Base-by-base conservation (phyloP, 83 land plant species). In the Thuja plicata region DNA sequence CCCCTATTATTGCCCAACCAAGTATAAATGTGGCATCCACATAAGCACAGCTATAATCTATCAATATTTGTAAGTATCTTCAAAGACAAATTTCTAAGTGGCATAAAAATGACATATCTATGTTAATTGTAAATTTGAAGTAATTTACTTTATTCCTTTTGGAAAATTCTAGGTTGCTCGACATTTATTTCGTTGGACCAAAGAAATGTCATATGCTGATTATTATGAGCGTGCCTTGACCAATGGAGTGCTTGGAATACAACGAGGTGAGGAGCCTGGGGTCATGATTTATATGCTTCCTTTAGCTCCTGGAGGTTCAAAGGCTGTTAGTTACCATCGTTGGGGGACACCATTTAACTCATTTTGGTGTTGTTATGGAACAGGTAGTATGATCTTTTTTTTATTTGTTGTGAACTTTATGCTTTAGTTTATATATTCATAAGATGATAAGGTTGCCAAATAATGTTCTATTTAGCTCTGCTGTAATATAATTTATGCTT, bases 281-380 rank as follows among this genome's bases (percentile, higher is more conserved):
- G 89, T 95, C 5, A 97, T 98, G 99, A 94, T 98, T 40, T 98
- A 98, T 88, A 98, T 98, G 99, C 95, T 98, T 90, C 99, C 99
- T 7, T 88, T 94, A 73, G 95, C 93, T 24, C 94, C 91, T 78
- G 99, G 99, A 87, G 87, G 46, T 35, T 97, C 99, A n/a, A 98
- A 98, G 87, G 96, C 97, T 41, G 70, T n/a, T 66, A 92, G 94
- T 87, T 94, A 94, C 85, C 97, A 97, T 91, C 94, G 97, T 13
- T 98, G 99, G 99, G 99, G 99, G 40, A 95, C 95, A 80, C 55
- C 84, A 55, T 94, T 91, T 80, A 89, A 96, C 82, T 91, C 97
- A 21, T 97, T 98, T 79, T 98, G 99, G 99, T 98, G 99, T 90
- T 98, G 99, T 88, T 97, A 97, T 92, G 99, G 99, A 19, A 95